phyloP scores from a whole-genome alignment of 345 rosid species.

The Balakata baccata region DNA sequence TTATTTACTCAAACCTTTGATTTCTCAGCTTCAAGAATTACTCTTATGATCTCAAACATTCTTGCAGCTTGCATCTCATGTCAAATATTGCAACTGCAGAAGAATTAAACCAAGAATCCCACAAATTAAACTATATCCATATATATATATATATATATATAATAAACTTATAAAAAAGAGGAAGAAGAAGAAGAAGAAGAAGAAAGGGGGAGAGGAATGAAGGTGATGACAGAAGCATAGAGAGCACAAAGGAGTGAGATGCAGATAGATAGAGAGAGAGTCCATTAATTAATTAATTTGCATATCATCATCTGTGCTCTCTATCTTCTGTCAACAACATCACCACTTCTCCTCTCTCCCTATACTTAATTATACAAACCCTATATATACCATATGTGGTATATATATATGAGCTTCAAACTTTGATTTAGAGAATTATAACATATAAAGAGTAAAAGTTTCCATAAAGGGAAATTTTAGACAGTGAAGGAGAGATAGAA shows the following conservation, averaged over 20 bases:
- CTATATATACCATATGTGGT: background rate
- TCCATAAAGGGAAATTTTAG: constrained; percentile 34
- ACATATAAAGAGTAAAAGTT: constrained; percentile 9
- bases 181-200: background rate
- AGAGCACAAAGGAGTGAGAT: constrained; percentile 83
- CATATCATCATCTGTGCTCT: constrained; percentile 91
- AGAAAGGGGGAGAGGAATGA: constrained; percentile 11
- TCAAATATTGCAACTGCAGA: background rate
- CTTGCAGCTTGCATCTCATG: background rate
- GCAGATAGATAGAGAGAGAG: constrained; percentile 22
- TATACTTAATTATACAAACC: background rate
- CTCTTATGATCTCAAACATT: background rate
- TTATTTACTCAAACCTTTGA: background rate
- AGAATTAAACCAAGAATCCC: no score
- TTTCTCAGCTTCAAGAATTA: background rate
- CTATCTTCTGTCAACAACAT: constrained; percentile 96
- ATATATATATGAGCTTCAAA: background rate
- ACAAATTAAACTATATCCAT: no score
- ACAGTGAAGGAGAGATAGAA: background rate
- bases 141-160: no score
- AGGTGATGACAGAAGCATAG: constrained; percentile 84
- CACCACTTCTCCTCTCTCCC: constrained; percentile 28
- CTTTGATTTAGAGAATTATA: background rate
- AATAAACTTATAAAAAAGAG: background rate
- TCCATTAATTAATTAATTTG: constrained; percentile 14